A percentile compares a stretch with the other conserved stretches of the same genome.
Evolutionary conservation across 2,329 filamentous ascomycete species (phyloP).

Genomic region (Colletotrichum musicola): DNA sequence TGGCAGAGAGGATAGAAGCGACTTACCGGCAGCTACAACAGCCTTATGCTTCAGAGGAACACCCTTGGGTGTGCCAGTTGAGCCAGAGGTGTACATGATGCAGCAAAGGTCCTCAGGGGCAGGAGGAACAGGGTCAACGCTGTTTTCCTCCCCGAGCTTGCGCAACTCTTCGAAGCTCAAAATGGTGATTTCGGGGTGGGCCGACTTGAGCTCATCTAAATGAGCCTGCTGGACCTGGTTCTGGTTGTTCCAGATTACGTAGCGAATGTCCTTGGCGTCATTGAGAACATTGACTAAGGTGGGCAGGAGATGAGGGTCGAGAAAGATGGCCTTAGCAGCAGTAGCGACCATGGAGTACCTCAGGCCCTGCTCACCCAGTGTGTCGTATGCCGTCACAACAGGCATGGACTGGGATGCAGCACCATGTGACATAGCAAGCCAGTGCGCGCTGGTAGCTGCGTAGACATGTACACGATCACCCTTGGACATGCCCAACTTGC

Average conservation of each 20-base stretch:
- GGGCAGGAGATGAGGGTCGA: conserved; percentile 66
- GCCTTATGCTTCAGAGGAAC: conserved; percentile 81
- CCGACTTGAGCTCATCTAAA: conserved; percentile 60
- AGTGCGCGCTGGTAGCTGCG: conserved; percentile 75
- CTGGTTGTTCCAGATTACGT: conserved; percentile 69
- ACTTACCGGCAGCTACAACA: conserved; percentile 79
- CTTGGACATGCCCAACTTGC: conserved; percentile 77
- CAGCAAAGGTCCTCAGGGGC: conserved; percentile 82
- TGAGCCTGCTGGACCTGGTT: conserved; percentile 64
- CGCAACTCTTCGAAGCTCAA: conserved; percentile 65
- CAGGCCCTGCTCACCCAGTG: conserved; percentile 80
- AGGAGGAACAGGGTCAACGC: conserved; percentile 76
- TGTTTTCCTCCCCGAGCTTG: conserved; percentile 71
- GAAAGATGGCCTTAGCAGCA: conserved; percentile 75
- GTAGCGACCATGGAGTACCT: conserved; percentile 81
- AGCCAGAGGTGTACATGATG: conserved; percentile 80
- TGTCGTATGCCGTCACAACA: conserved; percentile 88
- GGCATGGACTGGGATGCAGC: conserved; percentile 81
- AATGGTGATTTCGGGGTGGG: conserved; percentile 58
- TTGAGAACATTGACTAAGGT: conserved; percentile 67
- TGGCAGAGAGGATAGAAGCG: background rate
- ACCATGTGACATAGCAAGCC: conserved; percentile 64
- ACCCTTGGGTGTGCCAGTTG: conserved; percentile 86
- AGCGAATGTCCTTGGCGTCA: conserved; percentile 61
- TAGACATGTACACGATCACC: conserved; percentile 82